Base-by-base conservation (phyloP, 2,329 filamentous ascomycete species). In the Gaeumannomyces sp. region DNA sequence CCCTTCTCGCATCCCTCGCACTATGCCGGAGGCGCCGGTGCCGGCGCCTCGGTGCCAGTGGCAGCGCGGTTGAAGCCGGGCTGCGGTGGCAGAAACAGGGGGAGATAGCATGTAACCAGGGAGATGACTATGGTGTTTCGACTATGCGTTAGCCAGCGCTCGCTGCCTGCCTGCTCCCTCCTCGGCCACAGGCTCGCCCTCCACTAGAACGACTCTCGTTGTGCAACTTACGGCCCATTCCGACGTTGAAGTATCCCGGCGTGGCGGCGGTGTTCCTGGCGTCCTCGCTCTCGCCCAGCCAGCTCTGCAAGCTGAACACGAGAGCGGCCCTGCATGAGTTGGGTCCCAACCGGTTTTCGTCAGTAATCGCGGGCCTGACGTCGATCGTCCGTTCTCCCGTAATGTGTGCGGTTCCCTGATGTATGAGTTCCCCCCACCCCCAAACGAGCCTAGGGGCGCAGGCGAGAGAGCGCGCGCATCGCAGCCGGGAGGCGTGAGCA, bases 261-360 rank as follows among this genome's bases (percentile, higher is more conserved):
- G 91, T 93, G 60, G 82, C 79, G 31, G 85, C 78, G 66, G 78
- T 88, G 75, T 86, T 88, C 77, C 81, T 84, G 65, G 85, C 76
- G 66, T 89, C 87, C 71, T 87, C 83, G 71, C 88, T 89, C 82
- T 93, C 90, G 68, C 88, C 87, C 61, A 93, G 83, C 90, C 90
- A 94, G 75, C 81, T 87, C 79, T 93, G 89, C 64, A 92, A 76
- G 69, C 89, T 85, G 75, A 92, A 89, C 66, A 92, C 83, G 45
- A 93, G 86, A 57, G 90, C 85, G 14, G 87, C 86, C 90, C 87
- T 90, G 69, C n/a, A 53, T 8, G 19, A 22, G 7, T 50, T 22
- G 14, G 2, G 7, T 45, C 45, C 19, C 45, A 50, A 16, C 19
- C 45, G 38, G 7, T 50, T n/a, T 14, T 53, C 11, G 45, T 53